These are phyloP conservation scores for Russula sp. DNA, from an alignment of 768 basidiomycete genomes.

Conservation along the genomic window DNA sequence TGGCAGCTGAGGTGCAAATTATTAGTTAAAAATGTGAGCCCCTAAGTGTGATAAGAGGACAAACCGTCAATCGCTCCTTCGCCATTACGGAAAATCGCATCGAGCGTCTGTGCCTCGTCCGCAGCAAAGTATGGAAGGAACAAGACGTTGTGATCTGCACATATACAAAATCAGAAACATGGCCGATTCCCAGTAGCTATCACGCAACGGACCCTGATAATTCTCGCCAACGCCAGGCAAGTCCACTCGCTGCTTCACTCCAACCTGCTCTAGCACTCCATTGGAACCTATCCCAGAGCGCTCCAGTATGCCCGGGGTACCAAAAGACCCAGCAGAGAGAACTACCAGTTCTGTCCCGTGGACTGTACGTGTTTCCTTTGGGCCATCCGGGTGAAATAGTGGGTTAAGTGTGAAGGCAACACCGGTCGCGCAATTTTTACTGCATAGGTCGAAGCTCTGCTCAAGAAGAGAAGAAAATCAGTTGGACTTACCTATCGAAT, in stretches of 20 bases:
- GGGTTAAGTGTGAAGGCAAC: slow-evolving; percentile 33
- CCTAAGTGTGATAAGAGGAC: not conserved
- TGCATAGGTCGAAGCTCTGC: slow-evolving; percentile 11
- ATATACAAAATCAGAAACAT: slow-evolving; percentile 1
- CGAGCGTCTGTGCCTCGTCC: slow-evolving; percentile 25
- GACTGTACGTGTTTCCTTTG: slow-evolving; percentile 18
- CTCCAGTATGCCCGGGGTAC: slow-evolving; percentile 48
- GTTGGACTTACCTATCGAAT: slow-evolving; percentile 31
- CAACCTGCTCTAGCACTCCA: slow-evolving; percentile 28
- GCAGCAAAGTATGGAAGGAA: slow-evolving; percentile 17
- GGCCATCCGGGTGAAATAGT: slow-evolving; percentile 24
- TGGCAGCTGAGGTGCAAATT: slow-evolving; percentile 29
- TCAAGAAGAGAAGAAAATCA: not conserved
- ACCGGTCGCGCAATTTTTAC: slow-evolving; percentile 34
- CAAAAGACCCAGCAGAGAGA: slow-evolving; percentile 37
- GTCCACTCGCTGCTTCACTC: slow-evolving; percentile 32
- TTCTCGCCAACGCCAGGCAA: slow-evolving; percentile 41
- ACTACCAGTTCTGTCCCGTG: slow-evolving; percentile 35
- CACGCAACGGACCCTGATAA: slow-evolving; percentile 32
- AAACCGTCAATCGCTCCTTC: slow-evolving; percentile 22
- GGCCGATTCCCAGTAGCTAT: not conserved
- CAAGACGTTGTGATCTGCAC: slow-evolving; percentile 21
- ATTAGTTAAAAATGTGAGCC: not conserved
- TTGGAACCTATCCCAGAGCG: slow-evolving; percentile 42
- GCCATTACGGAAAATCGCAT: slow-evolving; percentile 22